Percentiles rank a stretch among this genome's conserved stretches.
These are phyloP conservation scores for Diaporthe humulicola DNA, from an alignment of 2,329 filamentous ascomycete species.

Conservation along the genomic window DNA sequence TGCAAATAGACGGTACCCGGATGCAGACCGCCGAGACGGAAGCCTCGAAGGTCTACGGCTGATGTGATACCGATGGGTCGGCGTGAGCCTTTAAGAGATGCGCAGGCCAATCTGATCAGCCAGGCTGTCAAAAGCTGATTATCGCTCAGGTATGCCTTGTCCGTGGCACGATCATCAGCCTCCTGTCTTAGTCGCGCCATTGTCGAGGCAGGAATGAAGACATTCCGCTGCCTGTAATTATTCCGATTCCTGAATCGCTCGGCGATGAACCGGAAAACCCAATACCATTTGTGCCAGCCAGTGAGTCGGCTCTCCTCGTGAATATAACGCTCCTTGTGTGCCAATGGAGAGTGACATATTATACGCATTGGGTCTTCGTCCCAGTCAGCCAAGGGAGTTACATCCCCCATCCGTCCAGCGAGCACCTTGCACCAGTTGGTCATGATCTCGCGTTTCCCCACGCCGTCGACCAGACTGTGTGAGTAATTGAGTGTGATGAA, in stretches of 20 bases:
- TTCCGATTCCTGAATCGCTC: conserved; percentile 20
- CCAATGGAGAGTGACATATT: not conserved
- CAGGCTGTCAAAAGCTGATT: conserved; percentile 60
- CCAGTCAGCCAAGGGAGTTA: conserved; percentile 51
- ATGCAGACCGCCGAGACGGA: conserved; percentile 47
- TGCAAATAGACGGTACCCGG: conserved; percentile 42
- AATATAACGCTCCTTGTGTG: conserved; percentile 44
- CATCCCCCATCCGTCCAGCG: conserved; percentile 55
- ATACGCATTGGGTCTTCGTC: conserved; percentile 52
- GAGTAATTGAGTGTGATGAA: conserved; percentile 60
- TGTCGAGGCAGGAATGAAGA: conserved; percentile 17
- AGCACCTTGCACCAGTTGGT: conserved; percentile 61
- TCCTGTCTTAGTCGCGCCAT: conserved; percentile 1
- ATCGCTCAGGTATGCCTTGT: conserved; percentile 57
- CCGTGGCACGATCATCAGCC: conserved; percentile 29
- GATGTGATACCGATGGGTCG: conserved; percentile 51
- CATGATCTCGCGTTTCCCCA: conserved; percentile 57
- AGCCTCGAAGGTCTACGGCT: conserved; percentile 52
- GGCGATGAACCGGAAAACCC: conserved; percentile 20
- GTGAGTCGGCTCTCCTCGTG: conserved; percentile 45
- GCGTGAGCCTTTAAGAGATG: conserved; percentile 42
- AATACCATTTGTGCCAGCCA: conserved; percentile 39
- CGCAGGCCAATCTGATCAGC: conserved; percentile 49
- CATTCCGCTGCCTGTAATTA: conserved; percentile 15
- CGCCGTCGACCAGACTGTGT: conserved; percentile 62